Evolutionary conservation across 352 stramenopile genomes (phyloP).

Genomic region (Globisporangium radiosum): DNA sequence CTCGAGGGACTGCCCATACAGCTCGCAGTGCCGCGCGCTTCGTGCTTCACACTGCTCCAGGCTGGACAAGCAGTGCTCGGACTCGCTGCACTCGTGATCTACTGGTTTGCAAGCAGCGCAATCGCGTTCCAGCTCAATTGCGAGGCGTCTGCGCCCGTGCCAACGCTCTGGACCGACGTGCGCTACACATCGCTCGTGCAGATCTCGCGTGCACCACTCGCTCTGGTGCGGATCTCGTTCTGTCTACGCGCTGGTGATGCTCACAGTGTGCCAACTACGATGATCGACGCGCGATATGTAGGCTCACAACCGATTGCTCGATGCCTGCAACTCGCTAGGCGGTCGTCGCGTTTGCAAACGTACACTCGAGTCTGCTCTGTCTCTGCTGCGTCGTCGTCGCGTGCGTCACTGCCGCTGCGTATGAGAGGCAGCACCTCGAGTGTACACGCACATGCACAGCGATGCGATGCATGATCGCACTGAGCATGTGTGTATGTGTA

Average conservation of each 20-base stretch:
- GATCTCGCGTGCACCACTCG: conserved; percentile 35
- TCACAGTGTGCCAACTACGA: too few relatives aligned
- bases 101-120: conserved; percentile 23
- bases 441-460: too few relatives aligned
- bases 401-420: conserved; percentile 12
- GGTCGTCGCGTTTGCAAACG: conserved; percentile 32
- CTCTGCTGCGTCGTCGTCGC: conserved; percentile 19
- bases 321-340: conserved; percentile 11
- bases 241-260: too few relatives aligned
- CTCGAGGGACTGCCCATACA: conserved; percentile 8
- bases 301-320: too few relatives aligned
- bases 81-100: conserved; percentile 19
- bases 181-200: conserved; percentile 33
- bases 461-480: too few relatives aligned
- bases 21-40: conserved; percentile 20
- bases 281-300: too few relatives aligned
- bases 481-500: too few relatives aligned
- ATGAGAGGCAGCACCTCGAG: neutral
- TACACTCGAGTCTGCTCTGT: conserved; percentile 28
- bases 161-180: conserved; percentile 56
- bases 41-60: conserved; percentile 34
- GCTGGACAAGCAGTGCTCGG: conserved; percentile 24
- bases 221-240: conserved; percentile 24
- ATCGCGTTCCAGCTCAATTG: conserved; percentile 58
- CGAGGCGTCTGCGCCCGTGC: conserved; percentile 36